Evolutionary conservation across 139 green algal genomes (phyloP), one percentile per base, ranked within the genome.

Genomic region (Marvania coccoides): DNA sequence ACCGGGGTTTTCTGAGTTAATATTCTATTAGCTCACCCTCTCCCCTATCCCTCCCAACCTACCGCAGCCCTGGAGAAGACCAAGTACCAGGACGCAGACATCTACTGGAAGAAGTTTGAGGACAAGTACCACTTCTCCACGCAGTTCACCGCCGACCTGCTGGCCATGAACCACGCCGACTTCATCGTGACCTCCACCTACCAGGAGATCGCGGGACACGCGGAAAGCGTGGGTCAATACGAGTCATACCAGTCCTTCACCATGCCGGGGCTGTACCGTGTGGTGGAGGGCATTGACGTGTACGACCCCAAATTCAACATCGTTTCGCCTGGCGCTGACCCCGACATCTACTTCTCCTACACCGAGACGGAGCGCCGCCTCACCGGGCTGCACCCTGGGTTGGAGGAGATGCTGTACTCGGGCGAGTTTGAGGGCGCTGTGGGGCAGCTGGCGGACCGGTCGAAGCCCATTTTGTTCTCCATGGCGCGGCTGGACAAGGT

Each of bases 301-400:
- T 88, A 69, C 66, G 79, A 86, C 68, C 75, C 79, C 59, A 90
- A 90, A 67, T 95, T 95, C 78, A 95, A 95, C 77, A 95, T 95
- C 34, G 83, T 95, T 6, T 85, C 77, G 1, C 88, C 88, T 2
- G 88, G 88, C 3, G 85, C 83, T 2, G 88, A 95, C 69, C 48
- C 55, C 2, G 81, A 88, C 29, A 75, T 90, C 58, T 95, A 93
- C 81, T 95, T 91, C 80, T 78, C 86, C n/a, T 87, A 80, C 75
- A 70, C 58, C 53, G 58, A 85, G 46, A 60, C 47, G 8, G 72
- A 88, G 15, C 60, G 75, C 5, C 76, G 87, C n/a, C 71, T 91
- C 38, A 90, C 75, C 1, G 47, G 47, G 19, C 72, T 93, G 63
- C 83, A 93, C 63, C 35, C 57, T 3, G 86, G 83, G 19, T 69